phyloP scores from a whole-genome alignment of 192 early-diverging fungal genomes.

The Linnemannia hyalina region DNA sequence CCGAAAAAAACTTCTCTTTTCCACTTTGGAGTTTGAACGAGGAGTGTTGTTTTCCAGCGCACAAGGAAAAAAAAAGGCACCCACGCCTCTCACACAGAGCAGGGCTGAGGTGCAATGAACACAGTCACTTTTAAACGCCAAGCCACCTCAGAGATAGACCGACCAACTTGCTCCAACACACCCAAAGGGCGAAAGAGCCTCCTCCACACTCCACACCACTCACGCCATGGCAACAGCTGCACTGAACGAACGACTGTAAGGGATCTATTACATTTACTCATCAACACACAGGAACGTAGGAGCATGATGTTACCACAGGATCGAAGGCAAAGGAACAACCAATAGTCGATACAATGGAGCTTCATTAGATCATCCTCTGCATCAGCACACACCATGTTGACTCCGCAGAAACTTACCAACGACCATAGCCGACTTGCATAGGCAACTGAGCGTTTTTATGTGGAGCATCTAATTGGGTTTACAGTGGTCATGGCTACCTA shows the following conservation, averaged over 20 bases:
- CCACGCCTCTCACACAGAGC: not conserved
- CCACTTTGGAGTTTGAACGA: not conserved
- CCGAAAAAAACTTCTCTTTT: not conserved
- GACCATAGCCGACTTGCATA: not conserved
- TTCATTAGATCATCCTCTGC: not conserved
- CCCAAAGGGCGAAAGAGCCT: no score
- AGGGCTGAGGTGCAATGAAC: not conserved
- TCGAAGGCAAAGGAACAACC: not conserved
- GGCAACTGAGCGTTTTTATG: not conserved
- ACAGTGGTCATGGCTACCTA: not conserved
- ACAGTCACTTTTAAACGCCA: not conserved
- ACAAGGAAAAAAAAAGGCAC: not conserved
- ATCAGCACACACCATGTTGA: not conserved
- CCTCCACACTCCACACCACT: not conserved
- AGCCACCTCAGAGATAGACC: slow-evolving; percentile 9
- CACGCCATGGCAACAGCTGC: slow-evolving; percentile 29
- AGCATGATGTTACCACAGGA: not conserved
- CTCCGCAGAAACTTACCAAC: not conserved
- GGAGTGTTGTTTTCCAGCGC: not conserved
- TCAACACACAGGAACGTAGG: not conserved
- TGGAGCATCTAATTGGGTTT: not conserved
- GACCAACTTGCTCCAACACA: not conserved
- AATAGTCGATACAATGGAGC: not conserved
- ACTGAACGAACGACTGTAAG: slow-evolving; percentile 52
- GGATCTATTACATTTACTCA: not conserved